Percentiles rank a stretch among this genome's conserved stretches.
Evolutionary conservation across 495 filamentous ascomycete species (phyloP).

Genomic region (Xanthoparmelia taractica): DNA sequence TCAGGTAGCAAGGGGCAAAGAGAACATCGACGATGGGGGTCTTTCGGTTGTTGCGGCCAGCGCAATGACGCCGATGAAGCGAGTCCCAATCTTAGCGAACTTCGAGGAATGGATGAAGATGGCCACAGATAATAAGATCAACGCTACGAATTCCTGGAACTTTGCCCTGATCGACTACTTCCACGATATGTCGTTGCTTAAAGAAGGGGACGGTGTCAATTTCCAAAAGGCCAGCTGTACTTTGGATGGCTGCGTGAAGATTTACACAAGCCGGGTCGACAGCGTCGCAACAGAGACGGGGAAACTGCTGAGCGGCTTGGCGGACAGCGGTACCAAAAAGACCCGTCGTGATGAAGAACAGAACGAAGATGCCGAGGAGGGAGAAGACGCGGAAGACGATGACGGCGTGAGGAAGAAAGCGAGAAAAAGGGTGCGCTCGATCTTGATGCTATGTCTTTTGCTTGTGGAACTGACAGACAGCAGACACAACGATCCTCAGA

Average conservation of each 20-base stretch:
- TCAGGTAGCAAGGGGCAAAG: conserved; percentile 45
- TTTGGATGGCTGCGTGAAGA: conserved; percentile 96
- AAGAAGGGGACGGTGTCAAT: conserved; percentile 94
- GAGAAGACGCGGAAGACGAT: conserved; percentile 69
- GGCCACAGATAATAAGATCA: conserved; percentile 99
- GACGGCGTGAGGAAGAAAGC: conserved; percentile 68
- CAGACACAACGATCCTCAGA: conserved; percentile 75
- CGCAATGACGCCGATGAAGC: conserved; percentile 90
- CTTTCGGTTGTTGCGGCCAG: conserved; percentile 52
- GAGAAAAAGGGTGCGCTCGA: conserved; percentile 54
- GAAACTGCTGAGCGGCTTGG: conserved; percentile 87
- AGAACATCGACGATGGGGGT: conserved; percentile 55
- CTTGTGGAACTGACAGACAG: conserved; percentile 19
- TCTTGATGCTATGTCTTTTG: neutral
- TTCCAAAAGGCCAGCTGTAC: conserved; percentile 99
- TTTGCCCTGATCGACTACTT: conserved; percentile 99
- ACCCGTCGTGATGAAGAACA: conserved; percentile 57
- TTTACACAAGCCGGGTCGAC: conserved; percentile 96
- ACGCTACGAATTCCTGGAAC: conserved; percentile 97
- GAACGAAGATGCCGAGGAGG: conserved; percentile 59
- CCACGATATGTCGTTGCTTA: conserved; percentile 95
- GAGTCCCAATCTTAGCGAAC: conserved; percentile 89
- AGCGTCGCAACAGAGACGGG: conserved; percentile 97
- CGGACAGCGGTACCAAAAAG: conserved; percentile 80
- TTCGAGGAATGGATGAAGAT: conserved; percentile 99